Conservation (phyloP, 1,284 basidiomycete genomes). For the Ganoderma lingzhi region DNA sequence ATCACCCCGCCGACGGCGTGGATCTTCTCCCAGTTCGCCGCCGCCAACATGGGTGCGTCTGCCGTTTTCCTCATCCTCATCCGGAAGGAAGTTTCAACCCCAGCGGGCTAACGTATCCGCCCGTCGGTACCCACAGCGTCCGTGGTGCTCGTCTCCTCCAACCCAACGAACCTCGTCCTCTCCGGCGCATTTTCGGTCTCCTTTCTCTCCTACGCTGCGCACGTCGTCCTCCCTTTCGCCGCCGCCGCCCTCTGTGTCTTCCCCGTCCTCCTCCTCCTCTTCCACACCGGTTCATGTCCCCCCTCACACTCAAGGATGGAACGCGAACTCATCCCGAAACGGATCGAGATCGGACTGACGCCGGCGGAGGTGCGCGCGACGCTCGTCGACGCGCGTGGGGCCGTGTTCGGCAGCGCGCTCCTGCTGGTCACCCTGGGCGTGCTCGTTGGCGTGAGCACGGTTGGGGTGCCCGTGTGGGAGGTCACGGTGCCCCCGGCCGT, state of each 20-base stretch:
- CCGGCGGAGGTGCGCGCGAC: slow-evolving; percentile 42
- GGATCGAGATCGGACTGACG: slow-evolving; percentile 55
- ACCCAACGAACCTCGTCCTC: slow-evolving; percentile 75
- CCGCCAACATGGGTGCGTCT: slow-evolving; percentile 83
- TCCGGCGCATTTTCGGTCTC: slow-evolving; percentile 63
- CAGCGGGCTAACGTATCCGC: too few relatives aligned
- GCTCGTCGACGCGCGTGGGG: slow-evolving; percentile 46
- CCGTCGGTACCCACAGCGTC: slow-evolving; percentile 36
- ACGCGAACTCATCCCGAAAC: slow-evolving; percentile 56
- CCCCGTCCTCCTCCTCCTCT: slow-evolving; percentile 60
- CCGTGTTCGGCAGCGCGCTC: slow-evolving; percentile 46
- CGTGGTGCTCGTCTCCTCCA: slow-evolving; percentile 62
- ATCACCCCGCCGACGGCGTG: slow-evolving; percentile 68
- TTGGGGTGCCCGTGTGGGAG: slow-evolving; percentile 69
- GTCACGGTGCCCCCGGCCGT: slow-evolving; percentile 90
- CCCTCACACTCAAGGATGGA: not conserved
- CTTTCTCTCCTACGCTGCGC: slow-evolving; percentile 60
- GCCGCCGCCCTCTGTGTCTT: slow-evolving; percentile 66
- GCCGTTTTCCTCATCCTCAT: not conserved
- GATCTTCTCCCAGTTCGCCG: slow-evolving; percentile 75
- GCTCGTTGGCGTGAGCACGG: slow-evolving; percentile 63
- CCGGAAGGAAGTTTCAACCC: too few relatives aligned
- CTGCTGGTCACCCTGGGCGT: slow-evolving; percentile 61
- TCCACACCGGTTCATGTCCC: slow-evolving; percentile 45
- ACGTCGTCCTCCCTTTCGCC: slow-evolving; percentile 76